These are phyloP conservation scores for Craspedostauros australis DNA, from an alignment of 108 stramenopile genomes.

Conservation along the genomic window DNA sequence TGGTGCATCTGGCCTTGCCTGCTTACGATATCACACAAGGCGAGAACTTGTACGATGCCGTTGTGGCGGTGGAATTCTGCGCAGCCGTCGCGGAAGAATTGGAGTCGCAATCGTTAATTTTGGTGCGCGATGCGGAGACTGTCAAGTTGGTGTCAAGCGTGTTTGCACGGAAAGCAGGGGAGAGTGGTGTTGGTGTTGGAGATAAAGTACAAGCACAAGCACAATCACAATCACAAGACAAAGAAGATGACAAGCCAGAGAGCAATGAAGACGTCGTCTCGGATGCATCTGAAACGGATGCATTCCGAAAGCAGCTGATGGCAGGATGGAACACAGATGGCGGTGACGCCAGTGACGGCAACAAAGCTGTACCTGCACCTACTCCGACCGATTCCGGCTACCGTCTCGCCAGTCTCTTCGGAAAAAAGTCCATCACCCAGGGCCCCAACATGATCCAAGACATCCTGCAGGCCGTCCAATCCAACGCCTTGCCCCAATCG, in stretches of 20 bases:
- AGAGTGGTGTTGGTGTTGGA: not conserved
- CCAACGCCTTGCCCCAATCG: slow-evolving; percentile 23
- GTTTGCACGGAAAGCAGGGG: not conserved
- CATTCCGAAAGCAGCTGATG: slow-evolving; percentile 36
- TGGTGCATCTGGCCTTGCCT: slow-evolving; percentile 36
- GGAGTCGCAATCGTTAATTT: slow-evolving; percentile 15
- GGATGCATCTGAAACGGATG: slow-evolving; percentile 20
- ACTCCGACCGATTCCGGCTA: slow-evolving; percentile 4
- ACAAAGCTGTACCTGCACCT: not conserved
- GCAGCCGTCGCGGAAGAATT: slow-evolving; percentile 15
- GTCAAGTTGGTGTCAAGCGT: slow-evolving; percentile 12
- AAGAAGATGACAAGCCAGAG: slow-evolving; percentile 6
- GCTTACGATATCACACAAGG: slow-evolving; percentile 40
- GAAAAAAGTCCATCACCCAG: slow-evolving; percentile 20
- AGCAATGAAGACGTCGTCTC: not conserved
- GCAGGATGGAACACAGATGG: slow-evolving; percentile 22
- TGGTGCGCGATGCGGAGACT: slow-evolving; percentile 27
- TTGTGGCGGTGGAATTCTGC: slow-evolving; percentile 38
- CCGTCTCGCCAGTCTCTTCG: slow-evolving; percentile 49
- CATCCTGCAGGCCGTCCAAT: slow-evolving; percentile 24
- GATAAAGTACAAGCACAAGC: not conserved
- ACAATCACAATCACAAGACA: not conserved
- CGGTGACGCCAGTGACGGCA: not conserved
- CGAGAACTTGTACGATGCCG: slow-evolving; percentile 37
- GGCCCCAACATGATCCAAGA: slow-evolving; percentile 37